Evolutionary conservation across 768 basidiomycete species (phyloP).

Genomic region (Kwoniella pini): DNA sequence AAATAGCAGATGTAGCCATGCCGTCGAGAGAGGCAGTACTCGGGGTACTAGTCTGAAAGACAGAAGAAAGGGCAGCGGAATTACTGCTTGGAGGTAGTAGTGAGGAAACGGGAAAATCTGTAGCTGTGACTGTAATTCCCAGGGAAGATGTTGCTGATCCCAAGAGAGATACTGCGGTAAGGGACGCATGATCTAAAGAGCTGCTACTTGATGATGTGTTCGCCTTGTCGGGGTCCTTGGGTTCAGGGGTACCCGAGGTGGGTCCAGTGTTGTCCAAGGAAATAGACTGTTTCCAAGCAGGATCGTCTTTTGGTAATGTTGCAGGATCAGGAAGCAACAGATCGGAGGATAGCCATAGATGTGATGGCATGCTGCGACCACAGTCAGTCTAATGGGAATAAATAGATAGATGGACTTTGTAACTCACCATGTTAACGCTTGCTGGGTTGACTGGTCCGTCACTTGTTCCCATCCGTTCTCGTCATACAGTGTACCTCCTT

Average conservation of each 20-base stretch:
- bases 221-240: too few relatives aligned
- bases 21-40: too few relatives aligned
- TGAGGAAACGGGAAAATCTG: not conserved
- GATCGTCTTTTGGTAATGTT: not conserved
- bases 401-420: not conserved
- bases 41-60: too few relatives aligned
- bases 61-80: too few relatives aligned
- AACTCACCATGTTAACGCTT: conserved; percentile 33
- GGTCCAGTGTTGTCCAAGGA: not conserved
- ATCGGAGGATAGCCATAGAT: conserved; percentile 24
- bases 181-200: not conserved
- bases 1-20: too few relatives aligned
- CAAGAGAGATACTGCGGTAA: not conserved
- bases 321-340: conserved; percentile 26
- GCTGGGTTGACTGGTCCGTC: conserved; percentile 20
- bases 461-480: conserved; percentile 24
- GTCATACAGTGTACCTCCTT: conserved; percentile 28
- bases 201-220: too few relatives aligned
- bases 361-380: conserved; percentile 1
- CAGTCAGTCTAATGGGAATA: conserved; percentile 17
- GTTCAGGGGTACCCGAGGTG: too few relatives aligned
- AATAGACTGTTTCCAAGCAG: conserved; percentile 6
- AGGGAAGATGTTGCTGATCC: not conserved
- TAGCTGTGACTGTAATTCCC: not conserved
- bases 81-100: too few relatives aligned